phyloP scores from a whole-genome alignment of 257 asterid genomes.

The Mentha longifolia region DNA sequence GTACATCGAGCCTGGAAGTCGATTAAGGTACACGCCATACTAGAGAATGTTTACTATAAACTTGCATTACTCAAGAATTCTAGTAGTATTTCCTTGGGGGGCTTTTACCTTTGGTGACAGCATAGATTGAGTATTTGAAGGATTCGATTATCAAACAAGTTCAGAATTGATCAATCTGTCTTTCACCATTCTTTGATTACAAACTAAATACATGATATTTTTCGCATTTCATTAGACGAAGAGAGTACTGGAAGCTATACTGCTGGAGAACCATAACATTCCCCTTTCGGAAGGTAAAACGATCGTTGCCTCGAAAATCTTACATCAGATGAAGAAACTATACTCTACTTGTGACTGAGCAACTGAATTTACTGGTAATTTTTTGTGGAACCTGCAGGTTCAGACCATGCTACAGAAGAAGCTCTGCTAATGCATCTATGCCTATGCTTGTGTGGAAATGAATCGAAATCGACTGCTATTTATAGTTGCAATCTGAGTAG shows the following conservation, averaged over 20 bases:
- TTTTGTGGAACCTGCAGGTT: conserved; percentile 16
- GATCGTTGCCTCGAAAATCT: background rate
- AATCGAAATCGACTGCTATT: background rate
- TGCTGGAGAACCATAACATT: conserved; percentile 31
- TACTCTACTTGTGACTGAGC: background rate
- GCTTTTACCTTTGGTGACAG: no score
- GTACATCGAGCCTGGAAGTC: conserved; percentile 17
- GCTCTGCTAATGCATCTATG: conserved; percentile 5
- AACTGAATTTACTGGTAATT: background rate
- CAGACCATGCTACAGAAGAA: conserved; percentile 24
- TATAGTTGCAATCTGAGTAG: background rate
- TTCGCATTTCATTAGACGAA: conserved; percentile 15
- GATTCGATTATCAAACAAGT: no score
- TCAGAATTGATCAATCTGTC: no score
- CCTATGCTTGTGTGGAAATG: background rate
- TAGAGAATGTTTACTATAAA: background rate
- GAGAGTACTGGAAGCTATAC: conserved; percentile 25
- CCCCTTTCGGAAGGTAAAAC: conserved; percentile 34
- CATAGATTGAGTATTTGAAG: no score
- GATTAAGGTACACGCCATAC: conserved; percentile 24
- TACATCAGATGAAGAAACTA: background rate
- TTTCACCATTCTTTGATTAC: no score
- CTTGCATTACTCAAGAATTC: background rate
- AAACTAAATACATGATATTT: background rate
- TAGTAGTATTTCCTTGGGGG: no score